These are phyloP conservation scores for Ophiostoma triangulosporum DNA, from an alignment of 2,329 filamentous ascomycete genomes.

Conservation along the genomic window DNA sequence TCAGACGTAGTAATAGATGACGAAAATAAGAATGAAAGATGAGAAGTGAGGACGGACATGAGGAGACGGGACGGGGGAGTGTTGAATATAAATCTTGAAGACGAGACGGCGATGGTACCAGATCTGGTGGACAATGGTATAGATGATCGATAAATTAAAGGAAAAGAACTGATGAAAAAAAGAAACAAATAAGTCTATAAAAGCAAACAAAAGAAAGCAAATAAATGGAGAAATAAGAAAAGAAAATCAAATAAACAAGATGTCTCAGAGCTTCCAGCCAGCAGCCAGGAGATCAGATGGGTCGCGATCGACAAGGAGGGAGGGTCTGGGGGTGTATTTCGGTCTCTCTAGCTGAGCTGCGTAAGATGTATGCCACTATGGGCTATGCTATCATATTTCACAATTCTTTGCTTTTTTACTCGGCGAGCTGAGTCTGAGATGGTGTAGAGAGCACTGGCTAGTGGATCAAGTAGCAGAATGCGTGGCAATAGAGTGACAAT, in stretches of 20 bases:
- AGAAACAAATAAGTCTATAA: constrained; percentile 6
- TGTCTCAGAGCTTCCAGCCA: too few species aligned
- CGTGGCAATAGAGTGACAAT: too few species aligned
- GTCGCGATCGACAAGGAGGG: constrained; percentile 7
- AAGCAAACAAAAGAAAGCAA: background rate
- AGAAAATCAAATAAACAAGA: background rate
- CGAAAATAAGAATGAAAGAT: constrained; percentile 2
- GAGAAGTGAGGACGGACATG: constrained; percentile 7
- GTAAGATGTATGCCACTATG: background rate
- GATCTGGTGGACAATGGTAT: background rate
- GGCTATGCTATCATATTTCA: background rate
- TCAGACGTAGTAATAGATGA: background rate
- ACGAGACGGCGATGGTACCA: background rate
- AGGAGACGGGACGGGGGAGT: constrained; percentile 3
- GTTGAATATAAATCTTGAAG: constrained; percentile 10
- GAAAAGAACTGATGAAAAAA: constrained; percentile 10
- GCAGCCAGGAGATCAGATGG: constrained; percentile 9
- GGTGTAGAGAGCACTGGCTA: too few species aligned
- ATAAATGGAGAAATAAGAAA: background rate
- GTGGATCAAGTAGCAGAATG: too few species aligned
- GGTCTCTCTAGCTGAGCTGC: background rate
- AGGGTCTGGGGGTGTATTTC: background rate
- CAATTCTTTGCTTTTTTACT: background rate
- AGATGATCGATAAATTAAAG: background rate
- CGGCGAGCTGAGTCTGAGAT: background rate